Conservation (phyloP, 2,329 filamentous ascomycete genomes). For the Lomentospora prolificans region DNA sequence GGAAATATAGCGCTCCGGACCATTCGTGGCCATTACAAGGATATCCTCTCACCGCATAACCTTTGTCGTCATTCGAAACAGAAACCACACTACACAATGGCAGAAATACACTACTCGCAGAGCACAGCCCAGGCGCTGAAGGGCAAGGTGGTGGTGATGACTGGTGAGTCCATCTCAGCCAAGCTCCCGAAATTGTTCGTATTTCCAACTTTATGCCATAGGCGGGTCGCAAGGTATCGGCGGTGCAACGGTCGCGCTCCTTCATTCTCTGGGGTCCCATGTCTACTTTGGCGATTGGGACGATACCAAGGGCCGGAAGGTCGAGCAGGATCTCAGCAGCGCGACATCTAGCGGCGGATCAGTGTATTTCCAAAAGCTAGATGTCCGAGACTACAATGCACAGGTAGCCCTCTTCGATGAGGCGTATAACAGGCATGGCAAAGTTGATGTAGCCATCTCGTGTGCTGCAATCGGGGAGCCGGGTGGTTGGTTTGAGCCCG, state of each 20-base stretch:
- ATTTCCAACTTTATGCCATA: background rate
- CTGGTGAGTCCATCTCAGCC: background rate
- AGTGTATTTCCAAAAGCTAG: constrained; percentile 2
- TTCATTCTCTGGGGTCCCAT: constrained; percentile 5
- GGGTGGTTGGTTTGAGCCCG: constrained; percentile 32
- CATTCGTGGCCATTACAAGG: too few relatives aligned
- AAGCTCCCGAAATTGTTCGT: background rate
- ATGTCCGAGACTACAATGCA: constrained; percentile 7
- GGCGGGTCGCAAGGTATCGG: constrained; percentile 9
- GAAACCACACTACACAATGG: background rate
- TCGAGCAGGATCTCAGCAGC: constrained; percentile 1
- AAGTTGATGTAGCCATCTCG: constrained; percentile 15
- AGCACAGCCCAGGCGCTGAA: background rate
- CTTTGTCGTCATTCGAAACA: background rate
- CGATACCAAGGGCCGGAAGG: background rate
- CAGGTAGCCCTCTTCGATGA: constrained; percentile 3
- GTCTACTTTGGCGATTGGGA: constrained; percentile 10
- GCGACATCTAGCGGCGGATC: background rate
- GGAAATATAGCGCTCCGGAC: too few relatives aligned
- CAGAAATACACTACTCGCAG: constrained; percentile 6
- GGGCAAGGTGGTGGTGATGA: constrained; percentile 6
- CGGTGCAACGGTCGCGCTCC: constrained; percentile 3
- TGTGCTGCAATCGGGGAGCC: constrained; percentile 33
- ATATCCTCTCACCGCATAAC: too few relatives aligned
- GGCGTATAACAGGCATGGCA: background rate